These are phyloP conservation scores for Populus trichocarpa DNA, from an alignment of 441 rosid genomes.

Conservation along the genomic window DNA sequence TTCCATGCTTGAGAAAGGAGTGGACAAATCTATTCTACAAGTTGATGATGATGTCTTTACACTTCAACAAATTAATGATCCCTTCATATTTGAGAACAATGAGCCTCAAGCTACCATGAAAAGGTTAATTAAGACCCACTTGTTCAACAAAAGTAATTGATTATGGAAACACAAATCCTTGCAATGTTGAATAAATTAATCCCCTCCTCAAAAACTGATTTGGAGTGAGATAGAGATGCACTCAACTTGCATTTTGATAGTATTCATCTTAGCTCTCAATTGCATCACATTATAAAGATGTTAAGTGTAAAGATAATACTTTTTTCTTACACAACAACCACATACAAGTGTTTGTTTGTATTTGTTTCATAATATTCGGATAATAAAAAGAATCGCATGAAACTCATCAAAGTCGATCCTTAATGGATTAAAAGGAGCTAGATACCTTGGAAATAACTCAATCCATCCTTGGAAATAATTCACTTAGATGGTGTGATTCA, in stretches of 20 bases:
- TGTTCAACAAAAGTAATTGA: background rate
- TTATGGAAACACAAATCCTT: background rate
- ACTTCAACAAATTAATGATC: background rate
- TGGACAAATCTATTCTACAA: background rate
- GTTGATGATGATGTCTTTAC: background rate
- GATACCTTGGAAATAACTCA: too few relatives aligned
- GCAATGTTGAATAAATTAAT: background rate
- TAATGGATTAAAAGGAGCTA: too few relatives aligned
- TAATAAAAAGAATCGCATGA: background rate
- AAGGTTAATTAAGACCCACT: background rate
- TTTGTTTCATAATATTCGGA: background rate
- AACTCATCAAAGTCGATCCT: too few relatives aligned
- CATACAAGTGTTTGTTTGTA: background rate
- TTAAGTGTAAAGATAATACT: too few relatives aligned
- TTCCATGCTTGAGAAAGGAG: background rate
- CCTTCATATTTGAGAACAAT: background rate
- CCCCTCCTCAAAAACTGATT: background rate
- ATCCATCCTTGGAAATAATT: too few relatives aligned
- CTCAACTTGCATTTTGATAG: background rate
- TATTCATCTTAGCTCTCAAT: too few relatives aligned
- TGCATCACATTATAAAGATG: background rate
- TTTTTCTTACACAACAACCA: background rate
- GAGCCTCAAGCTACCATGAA: background rate
- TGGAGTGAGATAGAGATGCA: background rate
- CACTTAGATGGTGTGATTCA: too few relatives aligned